A percentile compares a stretch with the other conserved stretches of the same genome.
phyloP scores from a whole-genome alignment of 768 basidiomycete species.

The Leccinum aurantiacum region DNA sequence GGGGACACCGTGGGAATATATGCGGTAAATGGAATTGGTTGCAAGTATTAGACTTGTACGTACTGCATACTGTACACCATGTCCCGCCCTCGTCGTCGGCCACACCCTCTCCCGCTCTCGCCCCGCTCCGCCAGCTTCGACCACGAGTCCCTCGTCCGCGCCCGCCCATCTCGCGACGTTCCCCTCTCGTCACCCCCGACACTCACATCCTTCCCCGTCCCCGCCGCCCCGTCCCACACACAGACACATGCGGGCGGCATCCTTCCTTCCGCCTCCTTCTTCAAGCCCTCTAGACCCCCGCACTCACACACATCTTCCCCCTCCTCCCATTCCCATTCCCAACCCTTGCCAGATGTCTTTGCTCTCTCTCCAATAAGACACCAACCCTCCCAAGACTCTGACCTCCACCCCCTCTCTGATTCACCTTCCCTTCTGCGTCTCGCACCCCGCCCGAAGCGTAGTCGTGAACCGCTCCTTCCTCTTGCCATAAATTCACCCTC shows the following conservation, averaged over 20 bases:
- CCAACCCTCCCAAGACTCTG: conserved; percentile 43
- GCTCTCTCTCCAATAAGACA: conserved; percentile 41
- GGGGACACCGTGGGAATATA: conserved; percentile 17
- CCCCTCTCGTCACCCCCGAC: conserved; percentile 30
- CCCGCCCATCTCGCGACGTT: conserved; percentile 14
- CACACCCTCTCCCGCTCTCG: conserved; percentile 1
- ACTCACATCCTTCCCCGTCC: conserved; percentile 5
- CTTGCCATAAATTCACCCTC: conserved; percentile 21
- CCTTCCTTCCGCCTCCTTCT: conserved; percentile 77
- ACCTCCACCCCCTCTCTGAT: conserved; percentile 30
- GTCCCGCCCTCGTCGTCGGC: neutral
- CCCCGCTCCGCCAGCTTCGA: conserved; percentile 18
- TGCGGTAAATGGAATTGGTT: neutral
- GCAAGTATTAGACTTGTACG: neutral
- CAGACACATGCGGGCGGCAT: conserved; percentile 73
- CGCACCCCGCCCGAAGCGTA: conserved; percentile 53
- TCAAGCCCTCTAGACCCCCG: conserved; percentile 63
- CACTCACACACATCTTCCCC: conserved; percentile 44
- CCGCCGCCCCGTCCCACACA: conserved; percentile 52
- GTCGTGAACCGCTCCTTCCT: conserved; percentile 74
- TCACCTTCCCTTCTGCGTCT: conserved; percentile 29
- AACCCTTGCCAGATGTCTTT: conserved; percentile 34
- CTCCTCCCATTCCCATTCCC: conserved; percentile 30
- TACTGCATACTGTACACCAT: too few species aligned
- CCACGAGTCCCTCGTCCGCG: conserved; percentile 11